Evolutionary conservation across 306 rosid genomes (phyloP).

Genomic region (Quercus dentata): DNA sequence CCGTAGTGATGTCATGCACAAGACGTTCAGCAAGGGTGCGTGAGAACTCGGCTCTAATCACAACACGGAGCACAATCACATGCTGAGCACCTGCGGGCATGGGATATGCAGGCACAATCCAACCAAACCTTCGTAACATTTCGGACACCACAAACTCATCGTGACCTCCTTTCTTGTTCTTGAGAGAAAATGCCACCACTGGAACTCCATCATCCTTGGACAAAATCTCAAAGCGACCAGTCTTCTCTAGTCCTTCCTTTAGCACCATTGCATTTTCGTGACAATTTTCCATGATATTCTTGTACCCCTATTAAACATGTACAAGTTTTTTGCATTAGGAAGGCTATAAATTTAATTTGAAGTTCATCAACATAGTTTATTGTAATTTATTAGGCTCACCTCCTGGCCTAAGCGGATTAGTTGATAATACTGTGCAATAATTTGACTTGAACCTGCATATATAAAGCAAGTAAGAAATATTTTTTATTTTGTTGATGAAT

Average conservation of each 20-base stretch:
- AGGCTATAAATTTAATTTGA: too few relatives aligned
- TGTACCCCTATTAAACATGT: slow-evolving; percentile 10
- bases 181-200: slow-evolving; percentile 37
- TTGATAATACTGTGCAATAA: slow-evolving; percentile 36
- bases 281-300: slow-evolving; percentile 34
- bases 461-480: too few relatives aligned
- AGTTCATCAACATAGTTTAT: too few relatives aligned
- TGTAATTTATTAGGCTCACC: slow-evolving; percentile 8
- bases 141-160: slow-evolving; percentile 30
- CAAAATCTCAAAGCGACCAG: slow-evolving; percentile 23
- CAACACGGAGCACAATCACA: slow-evolving; percentile 23
- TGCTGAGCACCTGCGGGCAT: slow-evolving; percentile 35
- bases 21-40: slow-evolving; percentile 27
- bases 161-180: slow-evolving; percentile 10
- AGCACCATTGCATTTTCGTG: slow-evolving; percentile 27
- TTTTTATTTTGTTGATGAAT: too few relatives aligned
- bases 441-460: slow-evolving; percentile 30
- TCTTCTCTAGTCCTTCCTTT: slow-evolving; percentile 21
- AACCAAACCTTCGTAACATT: slow-evolving; percentile 21
- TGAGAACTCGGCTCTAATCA: slow-evolving; percentile 31
- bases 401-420: slow-evolving; percentile 29
- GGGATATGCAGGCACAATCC: slow-evolving; percentile 39
- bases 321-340: too few relatives aligned
- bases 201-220: slow-evolving; percentile 37
- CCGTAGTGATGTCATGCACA: slow-evolving; percentile 14